Evolutionary conservation across 345 rosid genomes (phyloP).

Genomic region (Carallia pectinifolia): DNA sequence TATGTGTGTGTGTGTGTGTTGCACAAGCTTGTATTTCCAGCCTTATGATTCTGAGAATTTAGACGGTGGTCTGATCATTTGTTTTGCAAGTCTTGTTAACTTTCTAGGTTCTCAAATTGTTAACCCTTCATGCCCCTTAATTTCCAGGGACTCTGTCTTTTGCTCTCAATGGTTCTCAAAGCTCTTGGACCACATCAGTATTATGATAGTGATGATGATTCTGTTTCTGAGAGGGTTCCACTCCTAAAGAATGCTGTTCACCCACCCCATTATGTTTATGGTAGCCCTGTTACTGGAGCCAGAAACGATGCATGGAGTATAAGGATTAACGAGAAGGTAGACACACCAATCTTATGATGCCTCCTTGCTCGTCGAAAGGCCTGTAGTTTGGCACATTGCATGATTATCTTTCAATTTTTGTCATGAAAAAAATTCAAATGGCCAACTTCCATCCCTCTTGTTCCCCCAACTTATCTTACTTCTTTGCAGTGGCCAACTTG

Average conservation of each 20-base stretch:
- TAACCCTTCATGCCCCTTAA: constrained; percentile 3
- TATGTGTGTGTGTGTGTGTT: too few relatives aligned
- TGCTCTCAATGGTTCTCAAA: constrained; percentile 66
- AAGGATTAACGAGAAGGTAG: constrained; percentile 57
- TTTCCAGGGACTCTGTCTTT: constrained; percentile 58
- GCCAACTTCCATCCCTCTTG: too few relatives aligned
- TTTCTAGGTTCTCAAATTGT: constrained; percentile 2
- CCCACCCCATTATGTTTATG: constrained; percentile 52
- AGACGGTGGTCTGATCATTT: background rate
- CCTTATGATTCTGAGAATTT: background rate
- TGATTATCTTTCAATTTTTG: background rate
- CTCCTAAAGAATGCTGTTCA: constrained; percentile 55
- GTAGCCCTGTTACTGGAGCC: constrained; percentile 60
- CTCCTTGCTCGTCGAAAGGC: background rate
- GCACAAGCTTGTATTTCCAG: background rate
- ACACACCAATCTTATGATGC: constrained; percentile 2
- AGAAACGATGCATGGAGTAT: constrained; percentile 49
- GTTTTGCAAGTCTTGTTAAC: constrained; percentile 3
- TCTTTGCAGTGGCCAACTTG: background rate
- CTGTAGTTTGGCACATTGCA: background rate
- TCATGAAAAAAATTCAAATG: too few relatives aligned
- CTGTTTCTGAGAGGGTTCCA: constrained; percentile 51
- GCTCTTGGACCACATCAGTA: constrained; percentile 67
- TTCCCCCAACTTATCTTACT: too few relatives aligned
- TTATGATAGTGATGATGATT: constrained; percentile 83